A percentile compares a stretch with the other conserved stretches of the same genome.
Evolutionary conservation across 192 early-diverging fungal species (phyloP).

Genomic region (Coemansia sp.): DNA sequence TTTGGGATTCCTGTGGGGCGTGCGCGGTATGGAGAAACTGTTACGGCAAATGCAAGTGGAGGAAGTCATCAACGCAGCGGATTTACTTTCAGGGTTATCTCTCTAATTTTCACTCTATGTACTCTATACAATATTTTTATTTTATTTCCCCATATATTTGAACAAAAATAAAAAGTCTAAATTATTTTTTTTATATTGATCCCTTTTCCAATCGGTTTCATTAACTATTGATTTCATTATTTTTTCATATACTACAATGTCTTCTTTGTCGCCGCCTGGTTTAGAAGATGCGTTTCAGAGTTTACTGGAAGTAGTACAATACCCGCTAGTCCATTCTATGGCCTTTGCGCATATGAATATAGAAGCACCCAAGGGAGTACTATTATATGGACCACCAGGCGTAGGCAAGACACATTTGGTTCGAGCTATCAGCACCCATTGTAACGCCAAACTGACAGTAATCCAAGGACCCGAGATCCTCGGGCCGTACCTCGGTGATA

Average conservation of each 20-base stretch:
- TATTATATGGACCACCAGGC: conserved; percentile 93
- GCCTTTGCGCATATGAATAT: conserved; percentile 67
- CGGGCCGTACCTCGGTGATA: conserved; percentile 85
- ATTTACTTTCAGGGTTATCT: conserved; percentile 26
- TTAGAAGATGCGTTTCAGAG: conserved; percentile 74
- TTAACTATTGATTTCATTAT: no score
- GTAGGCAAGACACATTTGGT: conserved; percentile 95
- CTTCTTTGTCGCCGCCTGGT: conserved; percentile 58
- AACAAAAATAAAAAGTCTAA: no score
- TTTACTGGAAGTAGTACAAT: conserved; percentile 77
- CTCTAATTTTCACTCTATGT: conserved; percentile 8
- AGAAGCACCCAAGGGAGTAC: conserved; percentile 83
- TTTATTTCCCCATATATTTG: neutral
- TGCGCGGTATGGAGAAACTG: conserved; percentile 41
- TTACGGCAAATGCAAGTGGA: conserved; percentile 50
- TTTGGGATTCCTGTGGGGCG: conserved; percentile 40
- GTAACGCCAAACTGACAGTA: conserved; percentile 66
- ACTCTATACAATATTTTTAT: neutral
- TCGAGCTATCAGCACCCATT: conserved; percentile 63
- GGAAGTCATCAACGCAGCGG: conserved; percentile 38
- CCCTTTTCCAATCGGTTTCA: no score
- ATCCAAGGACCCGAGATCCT: conserved; percentile 86
- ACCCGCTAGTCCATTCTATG: conserved; percentile 70
- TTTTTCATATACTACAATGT: neutral
- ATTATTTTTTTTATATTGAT: no score